Conservation (phyloP, 495 filamentous ascomycete genomes). For the Darksidea phi region DNA sequence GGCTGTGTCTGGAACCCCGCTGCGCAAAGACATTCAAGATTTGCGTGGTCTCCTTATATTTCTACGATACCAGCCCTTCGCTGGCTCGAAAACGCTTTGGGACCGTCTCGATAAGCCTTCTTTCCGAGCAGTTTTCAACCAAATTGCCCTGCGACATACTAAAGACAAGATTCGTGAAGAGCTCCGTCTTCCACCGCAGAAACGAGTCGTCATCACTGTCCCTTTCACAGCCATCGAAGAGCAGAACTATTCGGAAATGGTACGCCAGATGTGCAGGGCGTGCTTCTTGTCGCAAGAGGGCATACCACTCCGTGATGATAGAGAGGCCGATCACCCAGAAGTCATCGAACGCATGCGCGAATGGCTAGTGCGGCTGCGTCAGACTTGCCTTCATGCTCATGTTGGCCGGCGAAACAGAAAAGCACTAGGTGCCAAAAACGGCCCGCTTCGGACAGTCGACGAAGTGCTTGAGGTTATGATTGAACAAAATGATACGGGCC, state of each 20-base stretch:
- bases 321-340: slow-evolving; percentile 59
- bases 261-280: slow-evolving; percentile 67
- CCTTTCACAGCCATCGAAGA: slow-evolving; percentile 88
- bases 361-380: slow-evolving; percentile 71
- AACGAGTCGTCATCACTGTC: slow-evolving; percentile 79
- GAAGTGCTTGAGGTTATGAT: slow-evolving; percentile 89
- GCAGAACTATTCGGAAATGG: slow-evolving; percentile 74
- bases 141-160: slow-evolving; percentile 77
- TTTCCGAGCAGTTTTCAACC: slow-evolving; percentile 54
- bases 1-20: slow-evolving; percentile 90
- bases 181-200: slow-evolving; percentile 69
- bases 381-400: slow-evolving; percentile 83
- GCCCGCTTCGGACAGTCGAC: slow-evolving; percentile 71
- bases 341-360: slow-evolving; percentile 65
- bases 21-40: slow-evolving; percentile 74
- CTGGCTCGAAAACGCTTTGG: slow-evolving; percentile 63
- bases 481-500: slow-evolving; percentile 65
- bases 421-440: slow-evolving; percentile 62
- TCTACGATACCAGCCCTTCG: slow-evolving; percentile 73
- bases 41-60: slow-evolving; percentile 72
- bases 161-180: slow-evolving; percentile 78
- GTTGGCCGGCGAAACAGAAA: slow-evolving; percentile 66
- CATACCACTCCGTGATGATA: slow-evolving; percentile 56
- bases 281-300: slow-evolving; percentile 66
- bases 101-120: slow-evolving; percentile 58